These are phyloP conservation scores for Podaxis sp. DNA, from an alignment of 768 basidiomycete species.

Conservation along the genomic window DNA sequence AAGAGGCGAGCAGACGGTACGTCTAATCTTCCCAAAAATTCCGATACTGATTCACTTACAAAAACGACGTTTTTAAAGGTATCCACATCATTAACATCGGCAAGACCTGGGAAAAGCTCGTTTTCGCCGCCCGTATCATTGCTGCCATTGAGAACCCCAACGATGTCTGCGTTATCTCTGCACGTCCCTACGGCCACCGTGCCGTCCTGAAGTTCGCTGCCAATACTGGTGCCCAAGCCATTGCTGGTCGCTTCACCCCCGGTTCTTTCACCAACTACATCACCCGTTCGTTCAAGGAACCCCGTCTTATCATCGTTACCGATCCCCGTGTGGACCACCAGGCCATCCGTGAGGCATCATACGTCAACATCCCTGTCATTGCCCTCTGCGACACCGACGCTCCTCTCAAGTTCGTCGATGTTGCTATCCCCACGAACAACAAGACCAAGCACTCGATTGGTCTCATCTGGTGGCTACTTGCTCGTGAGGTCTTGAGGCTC, in stretches of 20 bases:
- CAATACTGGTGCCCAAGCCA: constrained; percentile 97
- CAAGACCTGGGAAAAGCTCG: constrained; percentile 99
- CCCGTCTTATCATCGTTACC: constrained; percentile 96
- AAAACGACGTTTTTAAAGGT: constrained; percentile 46
- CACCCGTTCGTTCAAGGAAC: constrained; percentile 99
- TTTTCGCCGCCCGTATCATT: constrained; percentile 96
- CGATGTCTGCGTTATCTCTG: constrained; percentile 97
- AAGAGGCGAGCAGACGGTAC: constrained; percentile 93
- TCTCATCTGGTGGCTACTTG: constrained; percentile 96
- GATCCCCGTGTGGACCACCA: constrained; percentile 99
- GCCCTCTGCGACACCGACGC: constrained; percentile 99
- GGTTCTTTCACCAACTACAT: constrained; percentile 99
- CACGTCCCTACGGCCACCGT: constrained; percentile 98
- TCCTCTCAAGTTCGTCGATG: constrained; percentile 95
- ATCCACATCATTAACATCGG: constrained; percentile 98
- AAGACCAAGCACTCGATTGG: constrained; percentile 97
- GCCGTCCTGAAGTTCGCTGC: constrained; percentile 98
- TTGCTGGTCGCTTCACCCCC: constrained; percentile 98
- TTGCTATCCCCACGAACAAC: constrained; percentile 99
- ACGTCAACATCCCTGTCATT: constrained; percentile 99
- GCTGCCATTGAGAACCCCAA: constrained; percentile 98
- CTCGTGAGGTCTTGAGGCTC: constrained; percentile 95
- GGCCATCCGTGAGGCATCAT: constrained; percentile 99
- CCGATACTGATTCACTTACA: constrained; percentile 4
- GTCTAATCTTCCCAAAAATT: constrained; percentile 26